These are phyloP conservation scores for Przewalskia tangutica DNA, from an alignment of 257 asterid species.

Conservation along the genomic window DNA sequence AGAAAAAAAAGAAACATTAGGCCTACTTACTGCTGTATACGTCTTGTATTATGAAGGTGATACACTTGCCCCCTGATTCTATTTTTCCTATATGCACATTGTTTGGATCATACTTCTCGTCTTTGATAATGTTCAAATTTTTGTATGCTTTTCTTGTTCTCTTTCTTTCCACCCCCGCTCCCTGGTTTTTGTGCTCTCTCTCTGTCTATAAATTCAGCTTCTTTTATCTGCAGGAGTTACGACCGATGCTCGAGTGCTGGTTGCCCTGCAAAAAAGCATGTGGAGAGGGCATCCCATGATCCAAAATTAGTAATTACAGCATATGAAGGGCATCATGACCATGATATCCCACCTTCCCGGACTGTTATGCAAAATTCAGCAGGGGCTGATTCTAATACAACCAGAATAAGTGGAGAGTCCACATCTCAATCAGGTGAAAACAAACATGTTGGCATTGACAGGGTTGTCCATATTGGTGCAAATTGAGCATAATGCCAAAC, in stretches of 20 bases:
- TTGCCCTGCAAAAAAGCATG: constrained; percentile 84
- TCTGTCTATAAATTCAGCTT: constrained; percentile 9
- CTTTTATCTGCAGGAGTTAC: constrained; percentile 56
- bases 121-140: background rate
- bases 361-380: constrained; percentile 27
- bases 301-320: constrained; percentile 63
- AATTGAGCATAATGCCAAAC: constrained; percentile 22
- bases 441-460: constrained; percentile 33
- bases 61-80: background rate
- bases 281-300: constrained; percentile 82
- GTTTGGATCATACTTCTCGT: background rate
- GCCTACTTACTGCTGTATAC: background rate
- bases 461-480: constrained; percentile 50
- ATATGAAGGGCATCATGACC: constrained; percentile 75
- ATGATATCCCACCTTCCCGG: constrained; percentile 50
- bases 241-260: constrained; percentile 79
- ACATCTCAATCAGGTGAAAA: constrained; percentile 46
- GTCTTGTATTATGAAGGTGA: background rate
- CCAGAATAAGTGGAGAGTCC: constrained; percentile 30
- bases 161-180: background rate
- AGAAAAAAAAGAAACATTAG: background rate
- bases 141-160: background rate
- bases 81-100: background rate
- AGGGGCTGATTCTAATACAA: constrained; percentile 19
- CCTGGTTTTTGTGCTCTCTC: background rate